Evolutionary conservation across 306 rosid species (phyloP).

Genomic region (Pachyrhizus erosus): DNA sequence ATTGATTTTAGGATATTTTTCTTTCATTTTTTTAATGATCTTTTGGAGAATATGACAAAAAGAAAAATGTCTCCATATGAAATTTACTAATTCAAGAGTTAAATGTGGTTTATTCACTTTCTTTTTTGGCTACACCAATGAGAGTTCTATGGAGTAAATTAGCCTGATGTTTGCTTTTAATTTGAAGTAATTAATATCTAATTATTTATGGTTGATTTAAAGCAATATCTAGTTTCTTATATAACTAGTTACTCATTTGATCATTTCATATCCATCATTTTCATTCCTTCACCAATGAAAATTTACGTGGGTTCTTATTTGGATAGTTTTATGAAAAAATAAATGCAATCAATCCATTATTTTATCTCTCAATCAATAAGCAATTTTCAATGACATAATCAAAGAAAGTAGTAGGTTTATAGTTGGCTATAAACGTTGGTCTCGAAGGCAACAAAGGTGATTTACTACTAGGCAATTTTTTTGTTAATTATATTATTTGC

Average conservation of each 20-base stretch:
- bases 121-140: neutral
- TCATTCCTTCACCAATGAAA: constrained; percentile 10
- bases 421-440: neutral
- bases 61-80: neutral
- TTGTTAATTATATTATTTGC: neutral
- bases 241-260: neutral
- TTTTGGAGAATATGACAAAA: neutral
- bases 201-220: neutral
- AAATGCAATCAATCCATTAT: neutral
- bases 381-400: neutral
- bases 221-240: neutral
- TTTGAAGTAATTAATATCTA: neutral
- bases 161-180: neutral
- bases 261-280: neutral
- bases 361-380: neutral
- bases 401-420: constrained; percentile 1
- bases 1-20: neutral
- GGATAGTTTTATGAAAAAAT: neutral
- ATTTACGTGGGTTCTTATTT: neutral
- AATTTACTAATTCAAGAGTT: neutral
- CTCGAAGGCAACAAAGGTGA: constrained; percentile 4
- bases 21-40: neutral
- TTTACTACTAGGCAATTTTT: neutral
- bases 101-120: neutral
- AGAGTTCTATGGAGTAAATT: neutral